Conservation (phyloP, 345 rosid species). For the Sonneratia caseolaris region DNA sequence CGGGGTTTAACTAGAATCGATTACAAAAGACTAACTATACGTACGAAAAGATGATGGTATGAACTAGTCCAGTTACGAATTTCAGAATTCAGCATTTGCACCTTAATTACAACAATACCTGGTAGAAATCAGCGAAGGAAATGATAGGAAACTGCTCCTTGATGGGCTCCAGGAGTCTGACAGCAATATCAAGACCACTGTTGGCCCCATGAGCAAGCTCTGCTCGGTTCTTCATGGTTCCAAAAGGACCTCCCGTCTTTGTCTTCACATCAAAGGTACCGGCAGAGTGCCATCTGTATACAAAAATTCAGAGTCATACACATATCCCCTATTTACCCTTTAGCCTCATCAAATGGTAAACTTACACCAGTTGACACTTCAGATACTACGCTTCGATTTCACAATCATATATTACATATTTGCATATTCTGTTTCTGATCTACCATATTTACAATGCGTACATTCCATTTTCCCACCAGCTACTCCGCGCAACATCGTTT, state of each 20-base stretch:
- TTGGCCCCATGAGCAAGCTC: constrained; percentile 34
- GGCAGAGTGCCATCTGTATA: constrained; percentile 50
- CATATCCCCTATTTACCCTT: not conserved
- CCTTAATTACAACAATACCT: constrained; percentile 28
- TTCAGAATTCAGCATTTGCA: not conserved
- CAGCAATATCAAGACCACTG: constrained; percentile 38
- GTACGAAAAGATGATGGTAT: not conserved
- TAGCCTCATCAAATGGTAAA: not conserved
- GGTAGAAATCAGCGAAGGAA: constrained; percentile 67
- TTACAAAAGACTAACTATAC: not conserved
- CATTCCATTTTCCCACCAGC: not conserved
- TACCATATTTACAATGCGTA: too few relatives aligned
- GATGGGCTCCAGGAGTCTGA: constrained; percentile 72
- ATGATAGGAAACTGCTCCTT: constrained; percentile 69
- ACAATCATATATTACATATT: not conserved
- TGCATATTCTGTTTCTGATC: too few relatives aligned
- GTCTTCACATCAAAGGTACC: constrained; percentile 33
- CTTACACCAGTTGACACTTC: not conserved
- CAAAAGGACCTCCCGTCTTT: constrained; percentile 38
- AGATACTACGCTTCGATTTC: not conserved
- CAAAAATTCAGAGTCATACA: not conserved
- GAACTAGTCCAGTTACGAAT: not conserved
- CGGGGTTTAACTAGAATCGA: not conserved
- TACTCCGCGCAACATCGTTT: not conserved
- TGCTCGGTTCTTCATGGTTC: constrained; percentile 26